Evolutionary conservation across 768 basidiomycete genomes (phyloP).

Genomic region (Pseudohyphozyma bogoriensis): DNA sequence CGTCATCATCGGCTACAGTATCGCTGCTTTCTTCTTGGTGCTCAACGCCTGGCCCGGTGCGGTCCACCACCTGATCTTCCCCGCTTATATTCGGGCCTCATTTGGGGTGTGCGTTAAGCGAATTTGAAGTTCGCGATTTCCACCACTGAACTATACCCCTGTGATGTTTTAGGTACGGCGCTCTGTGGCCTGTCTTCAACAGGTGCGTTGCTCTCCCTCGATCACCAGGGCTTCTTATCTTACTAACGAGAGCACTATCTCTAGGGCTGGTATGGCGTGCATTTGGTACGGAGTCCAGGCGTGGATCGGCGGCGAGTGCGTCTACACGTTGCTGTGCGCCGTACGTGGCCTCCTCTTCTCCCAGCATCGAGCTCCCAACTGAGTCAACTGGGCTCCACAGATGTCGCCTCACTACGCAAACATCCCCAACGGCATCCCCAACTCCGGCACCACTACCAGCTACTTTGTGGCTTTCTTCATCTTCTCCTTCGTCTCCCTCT

Average conservation of each 20-base stretch:
- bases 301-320: conserved; percentile 70
- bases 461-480: conserved; percentile 75
- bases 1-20: conserved; percentile 49
- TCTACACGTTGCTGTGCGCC: conserved; percentile 61
- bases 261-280: conserved; percentile 28
- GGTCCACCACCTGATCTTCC: conserved; percentile 52
- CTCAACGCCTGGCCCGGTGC: conserved; percentile 70
- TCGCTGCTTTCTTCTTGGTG: conserved; percentile 61
- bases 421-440: conserved; percentile 57
- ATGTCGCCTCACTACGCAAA: conserved; percentile 56
- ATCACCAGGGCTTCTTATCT: too few species aligned
- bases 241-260: too few species aligned
- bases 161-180: too few species aligned
- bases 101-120: too few species aligned
- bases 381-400: too few species aligned
- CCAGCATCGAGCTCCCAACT: too few species aligned
- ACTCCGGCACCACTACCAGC: conserved; percentile 62
- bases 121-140: too few species aligned
- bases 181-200: conserved; percentile 64
- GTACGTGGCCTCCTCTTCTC: too few species aligned
- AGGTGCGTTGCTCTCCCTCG: too few species aligned
- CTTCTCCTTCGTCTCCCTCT: conserved; percentile 67
- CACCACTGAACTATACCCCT: too few species aligned
- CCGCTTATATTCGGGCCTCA: conserved; percentile 46
- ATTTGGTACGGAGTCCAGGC: conserved; percentile 39